Evolutionary conservation across 2,329 filamentous ascomycete species (phyloP).

Genomic region (Hypoxylon sp.): DNA sequence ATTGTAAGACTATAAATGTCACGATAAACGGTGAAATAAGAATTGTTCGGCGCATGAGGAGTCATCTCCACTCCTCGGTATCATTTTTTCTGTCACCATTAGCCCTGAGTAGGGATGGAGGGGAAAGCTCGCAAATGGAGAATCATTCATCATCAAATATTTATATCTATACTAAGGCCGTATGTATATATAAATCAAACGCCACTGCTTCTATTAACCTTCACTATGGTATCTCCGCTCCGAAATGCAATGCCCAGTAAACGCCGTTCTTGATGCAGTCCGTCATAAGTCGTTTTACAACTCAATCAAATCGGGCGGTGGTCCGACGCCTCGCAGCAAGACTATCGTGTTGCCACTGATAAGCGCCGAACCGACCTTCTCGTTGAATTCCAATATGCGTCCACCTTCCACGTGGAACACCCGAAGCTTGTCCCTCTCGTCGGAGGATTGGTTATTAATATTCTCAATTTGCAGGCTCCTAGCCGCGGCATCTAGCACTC

Average conservation of each 20-base stretch:
- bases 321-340: constrained; percentile 85
- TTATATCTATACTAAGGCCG: constrained; percentile 19
- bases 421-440: constrained; percentile 84
- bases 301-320: constrained; percentile 81
- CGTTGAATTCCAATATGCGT: constrained; percentile 85
- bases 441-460: constrained; percentile 81
- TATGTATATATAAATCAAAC: constrained; percentile 27
- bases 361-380: constrained; percentile 82
- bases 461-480: constrained; percentile 84
- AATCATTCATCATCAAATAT: constrained; percentile 21
- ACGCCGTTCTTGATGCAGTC: constrained; percentile 45
- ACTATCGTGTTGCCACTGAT: constrained; percentile 92
- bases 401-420: constrained; percentile 96
- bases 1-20: constrained; percentile 42
- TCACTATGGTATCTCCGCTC: constrained; percentile 36
- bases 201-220: constrained; percentile 10
- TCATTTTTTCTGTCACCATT: constrained; percentile 18
- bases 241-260: constrained; percentile 43
- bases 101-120: background rate
- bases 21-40: constrained; percentile 13
- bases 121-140: constrained; percentile 1
- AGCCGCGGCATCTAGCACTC: constrained; percentile 84
- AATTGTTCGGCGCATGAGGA: constrained; percentile 37
- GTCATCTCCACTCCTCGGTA: constrained; percentile 25
- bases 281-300: constrained; percentile 51